phyloP scores from a whole-genome alignment of 2,329 filamentous ascomycete genomes.

The Magnaporthiopsis rhizophila region DNA sequence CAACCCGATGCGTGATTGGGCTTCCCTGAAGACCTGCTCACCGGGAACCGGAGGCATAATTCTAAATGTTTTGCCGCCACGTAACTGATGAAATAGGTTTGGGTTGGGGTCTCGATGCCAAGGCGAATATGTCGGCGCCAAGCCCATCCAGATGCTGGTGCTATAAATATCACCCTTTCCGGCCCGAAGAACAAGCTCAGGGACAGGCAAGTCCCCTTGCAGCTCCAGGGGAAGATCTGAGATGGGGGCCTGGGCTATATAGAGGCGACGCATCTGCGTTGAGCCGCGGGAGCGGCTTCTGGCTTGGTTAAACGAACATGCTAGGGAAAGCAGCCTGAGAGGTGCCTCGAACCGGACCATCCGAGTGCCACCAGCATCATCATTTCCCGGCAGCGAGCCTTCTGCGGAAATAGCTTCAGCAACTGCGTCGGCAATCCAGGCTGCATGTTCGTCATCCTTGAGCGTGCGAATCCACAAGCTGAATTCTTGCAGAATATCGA shows the following conservation, averaged over 20 bases:
- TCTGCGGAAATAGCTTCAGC: neutral
- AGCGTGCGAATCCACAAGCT: constrained; percentile 10
- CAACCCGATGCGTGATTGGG: constrained; percentile 33
- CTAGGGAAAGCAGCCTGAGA: constrained; percentile 54
- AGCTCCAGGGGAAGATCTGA: constrained; percentile 56
- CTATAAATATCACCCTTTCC: constrained; percentile 81
- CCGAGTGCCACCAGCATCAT: neutral
- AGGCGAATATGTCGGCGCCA: constrained; percentile 81
- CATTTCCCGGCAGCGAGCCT: neutral
- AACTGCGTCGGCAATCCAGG: neutral
- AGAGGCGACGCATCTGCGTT: constrained; percentile 42
- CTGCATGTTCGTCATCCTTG: neutral
- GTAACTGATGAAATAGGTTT: constrained; percentile 82
- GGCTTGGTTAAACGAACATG: constrained; percentile 40
- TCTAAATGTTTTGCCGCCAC: constrained; percentile 64
- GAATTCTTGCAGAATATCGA: constrained; percentile 6
- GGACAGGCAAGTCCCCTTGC: constrained; percentile 58
- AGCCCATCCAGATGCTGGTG: constrained; percentile 81
- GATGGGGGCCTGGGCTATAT: constrained; percentile 78
- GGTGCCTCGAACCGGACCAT: constrained; percentile 45
- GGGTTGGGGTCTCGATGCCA: constrained; percentile 90
- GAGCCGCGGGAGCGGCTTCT: neutral
- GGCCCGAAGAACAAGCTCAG: constrained; percentile 50
- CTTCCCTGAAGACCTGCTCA: constrained; percentile 49
- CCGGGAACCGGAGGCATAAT: constrained; percentile 60